Base-by-base conservation (phyloP, 768 basidiomycete genomes). In the Psilocybe subaeruginosa region DNA sequence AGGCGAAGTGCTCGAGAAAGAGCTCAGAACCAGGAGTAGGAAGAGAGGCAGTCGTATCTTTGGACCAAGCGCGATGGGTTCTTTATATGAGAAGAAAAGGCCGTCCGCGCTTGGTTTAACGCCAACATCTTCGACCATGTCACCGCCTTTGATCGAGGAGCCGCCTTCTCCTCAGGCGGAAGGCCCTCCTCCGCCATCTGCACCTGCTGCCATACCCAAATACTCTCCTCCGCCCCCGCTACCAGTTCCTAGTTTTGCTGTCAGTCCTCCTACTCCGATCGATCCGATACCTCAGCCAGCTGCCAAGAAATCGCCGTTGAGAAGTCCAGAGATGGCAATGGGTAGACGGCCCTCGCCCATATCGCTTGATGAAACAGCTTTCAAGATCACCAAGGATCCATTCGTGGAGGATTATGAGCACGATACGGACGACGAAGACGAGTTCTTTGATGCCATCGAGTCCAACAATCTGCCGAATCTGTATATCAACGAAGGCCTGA, bases 361-460 rank as follows among this genome's bases (percentile, higher is more conserved):
- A 9, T 4, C 52, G 8, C 52, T 55, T 41, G 53, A 54, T n/a
- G 47, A 49, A 12, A 2, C 49, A 27, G n/a, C 17, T 11, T 27
- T 37, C 50, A 48, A 47, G 39, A 33, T 33, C 1, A 27, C 12
- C 31, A 47, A 39, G 31, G 45, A 43, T 29, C 43, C 49, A 0
- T 37, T 48, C 23, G 47, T 37, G 3, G 66, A 65, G 1, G 67
- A 68, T 19, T 60, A 64, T 16, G 73, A 74, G 3, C 74, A 74
- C 14, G 80, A 79, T 8, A 90, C 89, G 0, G 91, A 92, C 67
- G 91, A 93, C 46, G 91, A 95, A 69, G 97, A 98, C 74, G 95
- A 99, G 74, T 98, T 98, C 75, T 98, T 97, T 70, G 97, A 98
- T 72, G 96, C 97, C 31, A 95, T 98, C 68, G 96, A 98, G 70